Conservation (phyloP, 1,139 yeast genomes). For the Blastobotrys aristatus region DNA sequence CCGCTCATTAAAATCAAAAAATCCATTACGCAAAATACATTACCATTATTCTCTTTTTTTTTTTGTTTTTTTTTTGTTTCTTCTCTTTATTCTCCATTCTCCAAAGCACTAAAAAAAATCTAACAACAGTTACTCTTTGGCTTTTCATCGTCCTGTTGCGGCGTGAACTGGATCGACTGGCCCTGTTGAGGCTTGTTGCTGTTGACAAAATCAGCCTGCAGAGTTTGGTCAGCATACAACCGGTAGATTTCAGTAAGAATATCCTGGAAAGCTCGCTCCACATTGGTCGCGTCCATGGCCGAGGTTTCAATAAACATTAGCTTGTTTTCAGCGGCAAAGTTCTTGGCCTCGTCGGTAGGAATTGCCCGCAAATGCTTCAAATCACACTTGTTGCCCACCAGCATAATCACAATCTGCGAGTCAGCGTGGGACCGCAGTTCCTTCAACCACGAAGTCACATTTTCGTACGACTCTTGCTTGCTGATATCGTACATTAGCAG, state of each 20-base stretch:
- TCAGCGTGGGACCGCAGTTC: conserved; percentile 97
- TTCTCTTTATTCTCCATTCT: neutral
- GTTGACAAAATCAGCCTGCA: conserved; percentile 44
- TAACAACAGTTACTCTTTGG: conserved; percentile 58
- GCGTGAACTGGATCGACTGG: conserved; percentile 88
- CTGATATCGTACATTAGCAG: conserved; percentile 92
- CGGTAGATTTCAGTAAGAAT: conserved; percentile 88
- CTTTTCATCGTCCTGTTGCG: conserved; percentile 79
- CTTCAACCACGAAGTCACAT: conserved; percentile 90
- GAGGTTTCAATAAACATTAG: conserved; percentile 95
- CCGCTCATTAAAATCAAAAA: neutral
- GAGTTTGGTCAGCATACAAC: conserved; percentile 53
- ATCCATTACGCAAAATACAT: neutral
- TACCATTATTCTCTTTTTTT: too few species aligned
- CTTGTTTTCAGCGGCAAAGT: conserved; percentile 89
- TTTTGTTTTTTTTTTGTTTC: neutral
- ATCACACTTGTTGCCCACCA: conserved; percentile 96
- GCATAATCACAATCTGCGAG: conserved; percentile 91
- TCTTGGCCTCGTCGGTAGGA: conserved; percentile 95
- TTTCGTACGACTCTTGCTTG: conserved; percentile 87
- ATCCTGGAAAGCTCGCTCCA: conserved; percentile 90
- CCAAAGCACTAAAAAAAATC: neutral
- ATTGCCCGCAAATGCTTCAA: conserved; percentile 93
- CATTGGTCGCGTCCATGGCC: conserved; percentile 91
- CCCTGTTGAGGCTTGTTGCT: conserved; percentile 55